Percentiles rank a stretch among this genome's conserved stretches.
Evolutionary conservation across 345 rosid genomes (phyloP).

Genomic region (Litchi chinensis): DNA sequence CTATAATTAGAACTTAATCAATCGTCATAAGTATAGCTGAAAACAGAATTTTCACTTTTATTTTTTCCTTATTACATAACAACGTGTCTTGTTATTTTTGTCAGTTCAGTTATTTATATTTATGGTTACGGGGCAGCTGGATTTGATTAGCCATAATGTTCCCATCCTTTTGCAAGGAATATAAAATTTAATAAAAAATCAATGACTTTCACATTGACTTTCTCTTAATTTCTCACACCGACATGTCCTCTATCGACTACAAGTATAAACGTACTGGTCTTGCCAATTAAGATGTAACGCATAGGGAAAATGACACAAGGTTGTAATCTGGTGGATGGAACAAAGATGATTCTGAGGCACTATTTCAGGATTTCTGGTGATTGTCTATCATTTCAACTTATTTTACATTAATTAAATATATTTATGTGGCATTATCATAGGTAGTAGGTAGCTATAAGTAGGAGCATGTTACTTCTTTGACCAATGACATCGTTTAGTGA

Average conservation of each 20-base stretch:
- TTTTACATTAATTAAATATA: background rate
- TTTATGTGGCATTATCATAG: background rate
- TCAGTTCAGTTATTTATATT: background rate
- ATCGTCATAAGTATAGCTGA: too few relatives aligned
- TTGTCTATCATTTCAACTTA: conserved; percentile 5
- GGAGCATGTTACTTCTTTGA: conserved; percentile 17
- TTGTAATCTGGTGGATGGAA: background rate
- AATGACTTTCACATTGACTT: background rate
- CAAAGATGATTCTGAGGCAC: conserved; percentile 8
- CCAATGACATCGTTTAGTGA: background rate
- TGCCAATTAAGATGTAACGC: background rate
- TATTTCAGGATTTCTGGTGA: conserved; percentile 4
- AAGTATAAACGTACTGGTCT: too few relatives aligned
- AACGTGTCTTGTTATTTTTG: background rate
- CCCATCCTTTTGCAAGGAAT: background rate
- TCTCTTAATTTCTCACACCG: background rate
- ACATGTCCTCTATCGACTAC: background rate
- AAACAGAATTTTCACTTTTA: too few relatives aligned
- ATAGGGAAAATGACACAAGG: background rate
- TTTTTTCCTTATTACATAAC: too few relatives aligned
- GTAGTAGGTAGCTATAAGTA: conserved; percentile 6
- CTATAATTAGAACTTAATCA: too few relatives aligned
- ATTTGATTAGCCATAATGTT: too few relatives aligned
- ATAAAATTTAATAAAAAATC: too few relatives aligned
- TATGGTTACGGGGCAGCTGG: background rate